These are phyloP conservation scores for Lodderomyces margitis DNA, from an alignment of 1,139 yeast species.

Conservation along the genomic window DNA sequence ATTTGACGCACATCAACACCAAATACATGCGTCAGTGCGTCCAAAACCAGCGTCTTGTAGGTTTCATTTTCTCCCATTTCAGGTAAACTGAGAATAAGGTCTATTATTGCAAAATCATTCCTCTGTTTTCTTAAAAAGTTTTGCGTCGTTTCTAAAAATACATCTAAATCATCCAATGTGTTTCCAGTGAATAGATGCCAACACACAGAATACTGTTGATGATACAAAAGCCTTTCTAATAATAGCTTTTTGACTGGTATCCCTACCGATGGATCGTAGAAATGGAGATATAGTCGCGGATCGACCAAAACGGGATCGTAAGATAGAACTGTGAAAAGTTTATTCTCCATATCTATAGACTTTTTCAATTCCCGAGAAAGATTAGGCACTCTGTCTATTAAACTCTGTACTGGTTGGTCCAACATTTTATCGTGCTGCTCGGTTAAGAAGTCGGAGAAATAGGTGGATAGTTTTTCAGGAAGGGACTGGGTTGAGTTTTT, in stretches of 20 bases:
- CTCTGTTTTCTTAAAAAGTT: slow-evolving; percentile 1
- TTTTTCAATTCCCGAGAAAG: slow-evolving; percentile 14
- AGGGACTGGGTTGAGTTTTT: slow-evolving; percentile 9
- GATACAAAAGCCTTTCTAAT: slow-evolving; percentile 30
- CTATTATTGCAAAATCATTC: slow-evolving; percentile 11
- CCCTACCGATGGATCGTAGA: slow-evolving; percentile 21
- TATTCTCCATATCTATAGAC: slow-evolving; percentile 30
- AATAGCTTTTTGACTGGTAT: slow-evolving; percentile 22
- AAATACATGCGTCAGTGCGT: slow-evolving; percentile 7
- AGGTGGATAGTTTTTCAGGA: slow-evolving; percentile 10
- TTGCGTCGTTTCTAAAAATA: slow-evolving; percentile 24
- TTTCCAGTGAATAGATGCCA: slow-evolving; percentile 32
- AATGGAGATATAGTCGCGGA: slow-evolving; percentile 27
- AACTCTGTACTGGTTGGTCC: slow-evolving; percentile 6
- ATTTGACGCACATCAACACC: slow-evolving; percentile 3
- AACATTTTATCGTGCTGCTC: slow-evolving; percentile 7
- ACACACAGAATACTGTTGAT: slow-evolving; percentile 27
- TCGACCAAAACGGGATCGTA: slow-evolving; percentile 34
- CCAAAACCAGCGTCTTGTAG: slow-evolving; percentile 9
- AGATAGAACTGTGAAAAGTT: slow-evolving; percentile 28
- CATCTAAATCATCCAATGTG: slow-evolving; percentile 39
- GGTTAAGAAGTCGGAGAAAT: slow-evolving; percentile 8
- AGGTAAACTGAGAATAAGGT: slow-evolving; percentile 13
- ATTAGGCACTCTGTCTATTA: slow-evolving; percentile 17
- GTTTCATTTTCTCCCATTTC: slow-evolving; percentile 7